phyloP scores from a whole-genome alignment of 106 monocot genomes.

The Dioscorea zingiberensis region DNA sequence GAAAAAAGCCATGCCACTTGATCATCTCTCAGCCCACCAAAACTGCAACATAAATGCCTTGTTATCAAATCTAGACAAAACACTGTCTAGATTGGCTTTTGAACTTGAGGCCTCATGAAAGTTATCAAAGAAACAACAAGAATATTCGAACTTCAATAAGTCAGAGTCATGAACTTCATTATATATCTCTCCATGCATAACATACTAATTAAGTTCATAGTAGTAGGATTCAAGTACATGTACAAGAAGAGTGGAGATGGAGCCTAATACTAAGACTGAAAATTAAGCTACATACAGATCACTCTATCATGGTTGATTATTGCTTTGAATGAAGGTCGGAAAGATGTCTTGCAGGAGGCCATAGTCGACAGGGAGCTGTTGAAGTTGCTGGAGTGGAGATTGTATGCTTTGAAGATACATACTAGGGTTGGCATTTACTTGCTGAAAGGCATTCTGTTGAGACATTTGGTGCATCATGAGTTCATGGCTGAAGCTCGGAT shows the following conservation, averaged over 20 bases:
- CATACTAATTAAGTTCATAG: constrained; percentile 6
- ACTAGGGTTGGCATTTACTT: constrained; percentile 13
- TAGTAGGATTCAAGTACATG: constrained; percentile 18
- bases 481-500: constrained; percentile 19
- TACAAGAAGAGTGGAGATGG: constrained; percentile 15
- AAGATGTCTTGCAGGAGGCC: constrained; percentile 71
- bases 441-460: background rate
- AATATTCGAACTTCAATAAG: constrained; percentile 1
- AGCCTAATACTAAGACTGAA: background rate
- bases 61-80: too few relatives aligned
- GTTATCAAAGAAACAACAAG: background rate
- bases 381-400: constrained; percentile 30
- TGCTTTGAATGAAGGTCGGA: constrained; percentile 26
- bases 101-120: too few relatives aligned
- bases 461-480: constrained; percentile 17
- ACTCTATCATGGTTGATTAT: constrained; percentile 21
- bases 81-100: background rate
- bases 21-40: background rate
- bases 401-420: constrained; percentile 21
- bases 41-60: background rate
- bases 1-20: background rate
- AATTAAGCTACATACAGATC: background rate
- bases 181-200: background rate
- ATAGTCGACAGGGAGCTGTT: constrained; percentile 31
- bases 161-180: background rate